These are phyloP conservation scores for Phyllosticta citribraziliensis DNA, from an alignment of 2,329 filamentous ascomycete species.

Conservation along the genomic window DNA sequence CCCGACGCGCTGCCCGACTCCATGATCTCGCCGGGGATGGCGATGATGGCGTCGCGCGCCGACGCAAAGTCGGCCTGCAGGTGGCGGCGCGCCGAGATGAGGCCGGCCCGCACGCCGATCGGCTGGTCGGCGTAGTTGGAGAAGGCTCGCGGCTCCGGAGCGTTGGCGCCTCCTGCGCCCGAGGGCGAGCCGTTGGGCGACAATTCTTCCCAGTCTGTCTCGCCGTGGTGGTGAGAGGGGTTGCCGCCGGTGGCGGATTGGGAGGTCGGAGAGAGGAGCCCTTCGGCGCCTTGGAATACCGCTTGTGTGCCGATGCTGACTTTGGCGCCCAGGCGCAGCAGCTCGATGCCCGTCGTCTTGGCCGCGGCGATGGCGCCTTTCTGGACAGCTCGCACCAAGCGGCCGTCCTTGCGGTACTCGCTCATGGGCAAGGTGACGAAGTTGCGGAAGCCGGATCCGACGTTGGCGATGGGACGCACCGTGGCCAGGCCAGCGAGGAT, in stretches of 20 bases:
- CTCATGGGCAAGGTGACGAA: conserved; percentile 81
- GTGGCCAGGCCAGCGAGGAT: conserved; percentile 83
- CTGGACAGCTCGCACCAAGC: conserved; percentile 80
- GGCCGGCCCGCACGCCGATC: conserved; percentile 73
- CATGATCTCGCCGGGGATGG: conserved; percentile 83
- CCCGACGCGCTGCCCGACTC: conserved; percentile 74
- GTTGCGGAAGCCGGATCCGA: conserved; percentile 77
- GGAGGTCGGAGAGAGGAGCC: conserved; percentile 46
- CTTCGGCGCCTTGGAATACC: conserved; percentile 82
- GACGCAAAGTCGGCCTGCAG: conserved; percentile 79
- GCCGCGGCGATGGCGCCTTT: conserved; percentile 87
- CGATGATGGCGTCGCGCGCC: conserved; percentile 84
- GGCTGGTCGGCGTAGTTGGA: conserved; percentile 93
- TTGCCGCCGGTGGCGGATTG: conserved; percentile 11
- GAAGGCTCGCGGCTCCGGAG: conserved; percentile 58
- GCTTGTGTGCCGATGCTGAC: conserved; percentile 90
- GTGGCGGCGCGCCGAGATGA: conserved; percentile 72
- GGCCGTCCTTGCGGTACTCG: conserved; percentile 90
- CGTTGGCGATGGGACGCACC: conserved; percentile 82
- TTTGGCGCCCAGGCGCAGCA: conserved; percentile 92
- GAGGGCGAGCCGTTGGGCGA: conserved; percentile 45
- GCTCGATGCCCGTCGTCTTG: conserved; percentile 83
- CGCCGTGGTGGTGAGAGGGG: not conserved
- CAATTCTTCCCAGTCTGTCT: conserved; percentile 43
- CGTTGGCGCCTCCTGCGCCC: conserved; percentile 45